Percentiles rank a stretch among this genome's conserved stretches.
These are phyloP conservation scores for Ambrosia trifida DNA, from an alignment of 129 eudicot species.

Conservation along the genomic window DNA sequence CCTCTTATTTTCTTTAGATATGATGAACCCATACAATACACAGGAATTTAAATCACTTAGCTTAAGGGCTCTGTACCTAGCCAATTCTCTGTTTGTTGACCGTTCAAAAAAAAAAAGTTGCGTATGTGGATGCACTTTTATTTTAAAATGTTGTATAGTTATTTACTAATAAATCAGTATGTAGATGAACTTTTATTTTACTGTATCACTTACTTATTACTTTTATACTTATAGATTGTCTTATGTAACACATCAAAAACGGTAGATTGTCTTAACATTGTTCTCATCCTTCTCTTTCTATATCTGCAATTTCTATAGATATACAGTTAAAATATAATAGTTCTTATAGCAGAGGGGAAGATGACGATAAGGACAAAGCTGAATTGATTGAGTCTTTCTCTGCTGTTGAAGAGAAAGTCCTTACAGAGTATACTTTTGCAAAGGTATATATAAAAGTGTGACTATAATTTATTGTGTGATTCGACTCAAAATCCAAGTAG, in stretches of 20 bases:
- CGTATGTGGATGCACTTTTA: neutral
- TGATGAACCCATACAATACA: neutral
- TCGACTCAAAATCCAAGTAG: neutral
- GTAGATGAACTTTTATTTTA: no score
- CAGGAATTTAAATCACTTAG: neutral
- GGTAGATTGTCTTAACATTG: no score
- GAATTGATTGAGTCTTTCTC: constrained; percentile 64
- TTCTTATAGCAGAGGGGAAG: constrained; percentile 54
- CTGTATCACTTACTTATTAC: no score
- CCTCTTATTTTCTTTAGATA: neutral
- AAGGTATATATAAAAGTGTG: constrained; percentile 51
- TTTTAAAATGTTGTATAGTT: neutral
- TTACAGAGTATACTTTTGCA: constrained; percentile 72
- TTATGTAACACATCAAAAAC: no score
- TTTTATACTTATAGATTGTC: no score
- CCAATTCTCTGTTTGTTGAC: no score
- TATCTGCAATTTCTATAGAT: neutral
- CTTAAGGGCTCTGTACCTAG: no score
- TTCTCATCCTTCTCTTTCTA: no score
- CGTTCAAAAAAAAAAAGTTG: neutral
- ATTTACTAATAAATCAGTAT: no score
- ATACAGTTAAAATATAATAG: neutral
- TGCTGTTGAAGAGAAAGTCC: constrained; percentile 84
- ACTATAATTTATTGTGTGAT: neutral
- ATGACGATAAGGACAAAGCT: constrained; percentile 65